Evolutionary conservation across 2,329 filamentous ascomycete genomes (phyloP).

Genomic region (Dryadomyces quercivorus): DNA sequence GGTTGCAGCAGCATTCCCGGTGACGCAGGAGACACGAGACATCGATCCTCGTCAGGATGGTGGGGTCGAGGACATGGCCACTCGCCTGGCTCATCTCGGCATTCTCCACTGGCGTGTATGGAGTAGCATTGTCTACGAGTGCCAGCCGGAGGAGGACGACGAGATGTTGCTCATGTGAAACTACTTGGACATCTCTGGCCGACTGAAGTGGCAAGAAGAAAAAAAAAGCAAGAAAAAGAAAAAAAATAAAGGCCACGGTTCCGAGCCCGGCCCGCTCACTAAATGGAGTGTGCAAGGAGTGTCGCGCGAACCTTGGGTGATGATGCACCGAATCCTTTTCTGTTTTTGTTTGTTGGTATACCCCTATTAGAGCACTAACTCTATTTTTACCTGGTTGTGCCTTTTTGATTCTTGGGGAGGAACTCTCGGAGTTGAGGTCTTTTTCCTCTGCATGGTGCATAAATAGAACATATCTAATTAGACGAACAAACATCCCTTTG

Average conservation of each 20-base stretch:
- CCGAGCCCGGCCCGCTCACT: no score
- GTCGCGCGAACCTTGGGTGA: neutral
- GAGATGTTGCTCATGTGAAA: neutral
- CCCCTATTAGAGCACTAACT: neutral
- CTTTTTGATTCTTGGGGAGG: neutral
- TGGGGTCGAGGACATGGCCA: conserved; percentile 55
- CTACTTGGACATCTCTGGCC: neutral
- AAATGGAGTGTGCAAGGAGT: neutral
- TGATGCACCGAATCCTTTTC: neutral
- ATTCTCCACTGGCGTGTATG: conserved; percentile 87
- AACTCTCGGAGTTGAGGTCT: neutral
- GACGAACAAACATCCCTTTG: neutral
- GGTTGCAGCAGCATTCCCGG: conserved; percentile 5
- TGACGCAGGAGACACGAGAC: neutral
- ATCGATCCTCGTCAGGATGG: conserved; percentile 32
- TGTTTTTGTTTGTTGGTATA: neutral
- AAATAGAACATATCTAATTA: neutral
- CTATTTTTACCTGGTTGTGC: neutral
- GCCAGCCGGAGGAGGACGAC: neutral
- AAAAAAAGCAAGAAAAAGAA: neutral
- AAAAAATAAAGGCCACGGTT: conserved; percentile 1
- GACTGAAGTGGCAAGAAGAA: neutral
- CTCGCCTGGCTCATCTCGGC: conserved; percentile 69
- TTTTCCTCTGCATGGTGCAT: neutral
- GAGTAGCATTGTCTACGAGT: conserved; percentile 57